phyloP scores from a whole-genome alignment of 441 rosid genomes.

The Pelargonium citronellum region DNA sequence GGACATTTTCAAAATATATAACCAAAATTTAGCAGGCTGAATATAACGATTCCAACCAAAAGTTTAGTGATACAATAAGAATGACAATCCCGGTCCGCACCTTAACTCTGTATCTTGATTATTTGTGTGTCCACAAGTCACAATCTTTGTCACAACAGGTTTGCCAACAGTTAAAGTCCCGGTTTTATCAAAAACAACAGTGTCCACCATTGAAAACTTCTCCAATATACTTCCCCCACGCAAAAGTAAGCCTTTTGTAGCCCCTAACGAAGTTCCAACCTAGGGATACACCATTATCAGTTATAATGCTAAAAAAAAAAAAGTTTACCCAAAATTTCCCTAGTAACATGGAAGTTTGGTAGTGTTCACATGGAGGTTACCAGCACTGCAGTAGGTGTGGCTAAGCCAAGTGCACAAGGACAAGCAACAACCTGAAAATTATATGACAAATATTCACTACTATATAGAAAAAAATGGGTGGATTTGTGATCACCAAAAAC shows the following conservation, averaged over 20 bases:
- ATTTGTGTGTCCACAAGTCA: constrained; percentile 36
- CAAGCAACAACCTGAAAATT: constrained; percentile 84
- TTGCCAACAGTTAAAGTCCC: constrained; percentile 88
- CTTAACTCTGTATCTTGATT: constrained; percentile 45
- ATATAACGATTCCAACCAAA: neutral
- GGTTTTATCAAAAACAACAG: constrained; percentile 87
- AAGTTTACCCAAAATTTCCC: constrained; percentile 16
- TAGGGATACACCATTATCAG: constrained; percentile 24
- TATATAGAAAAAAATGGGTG: neutral
- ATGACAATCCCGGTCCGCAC: constrained; percentile 23
- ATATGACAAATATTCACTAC: constrained; percentile 22
- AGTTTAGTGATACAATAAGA: neutral
- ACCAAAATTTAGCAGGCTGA: neutral
- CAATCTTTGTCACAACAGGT: constrained; percentile 75
- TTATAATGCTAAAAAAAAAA: constrained; percentile 6
- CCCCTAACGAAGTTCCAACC: constrained; percentile 96
- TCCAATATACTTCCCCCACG: constrained; percentile 88
- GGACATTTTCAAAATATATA: neutral
- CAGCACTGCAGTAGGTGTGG: constrained; percentile 97
- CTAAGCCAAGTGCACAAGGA: constrained; percentile 98
- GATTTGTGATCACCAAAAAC: constrained; percentile 3
- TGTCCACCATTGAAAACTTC: constrained; percentile 69
- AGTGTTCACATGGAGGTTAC: constrained; percentile 33
- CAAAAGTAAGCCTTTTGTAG: constrained; percentile 84
- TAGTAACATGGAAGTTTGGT: neutral